phyloP scores from a whole-genome alignment of 208 protist species.

The Trypanosoma platydactyli region DNA sequence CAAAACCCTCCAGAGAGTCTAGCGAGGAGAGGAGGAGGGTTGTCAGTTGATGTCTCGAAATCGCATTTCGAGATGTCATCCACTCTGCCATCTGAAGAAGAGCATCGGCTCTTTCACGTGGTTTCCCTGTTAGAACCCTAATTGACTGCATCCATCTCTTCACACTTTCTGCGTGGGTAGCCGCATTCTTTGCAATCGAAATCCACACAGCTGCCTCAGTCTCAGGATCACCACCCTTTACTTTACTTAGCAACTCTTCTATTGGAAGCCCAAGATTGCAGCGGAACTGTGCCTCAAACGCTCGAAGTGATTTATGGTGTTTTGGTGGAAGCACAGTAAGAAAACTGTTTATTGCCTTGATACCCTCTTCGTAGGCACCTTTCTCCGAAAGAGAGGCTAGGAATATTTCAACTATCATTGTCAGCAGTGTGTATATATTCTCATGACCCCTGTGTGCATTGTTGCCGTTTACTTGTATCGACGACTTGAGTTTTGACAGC shows the following conservation, averaged over 20 bases:
- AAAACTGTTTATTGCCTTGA: constrained; percentile 45
- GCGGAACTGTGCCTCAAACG: constrained; percentile 57
- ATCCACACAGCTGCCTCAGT: constrained; percentile 70
- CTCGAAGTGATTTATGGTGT: constrained; percentile 50
- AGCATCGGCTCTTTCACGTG: constrained; percentile 43
- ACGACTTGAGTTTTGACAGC: constrained; percentile 12
- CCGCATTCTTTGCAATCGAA: constrained; percentile 45
- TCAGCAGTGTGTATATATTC: constrained; percentile 12
- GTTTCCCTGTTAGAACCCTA: constrained; percentile 32
- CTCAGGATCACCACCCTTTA: constrained; percentile 55
- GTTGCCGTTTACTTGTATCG: not conserved
- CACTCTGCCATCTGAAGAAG: constrained; percentile 44
- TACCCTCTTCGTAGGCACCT: constrained; percentile 39
- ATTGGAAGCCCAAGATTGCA: constrained; percentile 44
- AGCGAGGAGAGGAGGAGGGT: constrained; percentile 36
- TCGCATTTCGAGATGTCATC: constrained; percentile 22
- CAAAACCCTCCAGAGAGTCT: constrained; percentile 33
- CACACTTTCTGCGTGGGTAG: constrained; percentile 25
- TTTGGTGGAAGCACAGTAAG: constrained; percentile 49
- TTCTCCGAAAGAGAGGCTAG: constrained; percentile 27
- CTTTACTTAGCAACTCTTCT: constrained; percentile 32
- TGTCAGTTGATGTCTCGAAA: constrained; percentile 28
- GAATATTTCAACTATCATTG: constrained; percentile 27
- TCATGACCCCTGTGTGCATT: constrained; percentile 22
- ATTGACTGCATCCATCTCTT: constrained; percentile 55